A percentile compares a stretch with the other conserved stretches of the same genome.
These are phyloP conservation scores for Raddia guianensis DNA, from an alignment of 176 grass and related monocot species.

Conservation along the genomic window DNA sequence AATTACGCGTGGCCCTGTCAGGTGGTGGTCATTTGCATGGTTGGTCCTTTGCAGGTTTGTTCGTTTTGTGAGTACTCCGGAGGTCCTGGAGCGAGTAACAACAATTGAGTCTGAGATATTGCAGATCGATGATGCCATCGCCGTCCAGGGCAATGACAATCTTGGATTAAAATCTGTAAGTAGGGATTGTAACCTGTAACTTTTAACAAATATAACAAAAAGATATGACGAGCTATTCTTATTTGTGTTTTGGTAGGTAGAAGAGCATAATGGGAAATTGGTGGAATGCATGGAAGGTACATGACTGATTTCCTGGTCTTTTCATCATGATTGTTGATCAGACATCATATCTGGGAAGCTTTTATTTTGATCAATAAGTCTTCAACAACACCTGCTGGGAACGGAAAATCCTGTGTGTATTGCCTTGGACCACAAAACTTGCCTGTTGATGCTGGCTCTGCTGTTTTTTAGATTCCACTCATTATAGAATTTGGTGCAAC, in stretches of 20 bases:
- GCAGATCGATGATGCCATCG: conserved; percentile 84
- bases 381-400: neutral
- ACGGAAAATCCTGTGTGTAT: neutral
- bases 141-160: conserved; percentile 63
- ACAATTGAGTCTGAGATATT: conserved; percentile 92
- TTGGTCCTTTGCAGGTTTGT: conserved; percentile 78
- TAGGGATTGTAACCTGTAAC: neutral
- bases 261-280: conserved; percentile 57
- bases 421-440: conserved; percentile 20
- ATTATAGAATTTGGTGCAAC: conserved; percentile 14
- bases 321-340: conserved; percentile 13
- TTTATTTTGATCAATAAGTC: conserved; percentile 14
- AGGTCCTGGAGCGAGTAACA: conserved; percentile 84
- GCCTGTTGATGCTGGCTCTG: neutral
- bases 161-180: conserved; percentile 61
- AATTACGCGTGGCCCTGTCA: neutral
- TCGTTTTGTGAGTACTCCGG: conserved; percentile 93
- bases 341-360: neutral
- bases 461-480: conserved; percentile 35
- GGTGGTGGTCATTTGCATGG: conserved; percentile 7
- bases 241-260: conserved; percentile 53
- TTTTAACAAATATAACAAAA: neutral
- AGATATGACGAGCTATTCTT: conserved; percentile 30
- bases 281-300: conserved; percentile 69
- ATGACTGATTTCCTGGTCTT: neutral